Base-by-base conservation (phyloP, 2,329 filamentous ascomycete species). In the Zasmidium angulare region DNA sequence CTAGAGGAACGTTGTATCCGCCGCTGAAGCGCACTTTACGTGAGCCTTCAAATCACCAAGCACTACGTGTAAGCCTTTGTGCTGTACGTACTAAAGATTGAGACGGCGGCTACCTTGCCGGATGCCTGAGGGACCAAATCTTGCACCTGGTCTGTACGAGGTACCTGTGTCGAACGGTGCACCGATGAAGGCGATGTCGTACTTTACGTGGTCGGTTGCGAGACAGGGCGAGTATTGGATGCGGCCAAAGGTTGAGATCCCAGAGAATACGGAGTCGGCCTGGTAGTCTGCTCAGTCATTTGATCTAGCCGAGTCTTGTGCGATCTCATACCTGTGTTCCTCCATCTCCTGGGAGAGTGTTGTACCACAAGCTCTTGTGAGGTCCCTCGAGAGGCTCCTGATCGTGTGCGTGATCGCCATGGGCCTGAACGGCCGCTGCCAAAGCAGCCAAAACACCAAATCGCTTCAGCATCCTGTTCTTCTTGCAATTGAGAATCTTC, bases 221-320 rank as follows among this genome's bases (percentile, higher is more conserved):
- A 96, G 80, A 72, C 91, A 96, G 2, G 89, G 89, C 59, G 83
- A 84, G 76, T 96, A 95, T 4, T 87, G 86, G 46, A 95, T 78
- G 53, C 90, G 86, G 11, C 90, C 91, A 71, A 95, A 95, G 7
- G 91, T 96, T 0, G 89, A 89, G 70, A 96, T 95, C 24, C 91
- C 91, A 1, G 89, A 93, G 77, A 95, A 96, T 59, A 95, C 90
- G 0, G 90, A 92, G 74, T 96, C 90, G 60, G 90, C 90, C 88
- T 93, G 61, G 21, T n/a, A 24, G 7, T 43, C 14, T 43, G 11
- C 36, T 43, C 36, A 43, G 36, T 43, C 12, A 19, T 17, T 43
- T 43, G 36, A 10, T 43, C 36, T 43, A 17, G n/a, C 12, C 14
- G 11, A 17, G 36, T n/a, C 36, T 43, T 17, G 6, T 43, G 26